Percentiles rank a stretch among this genome's conserved stretches.
Evolutionary conservation across 2,329 filamentous ascomycete species (phyloP).

Genomic region (Bipolaris sorokiniana): DNA sequence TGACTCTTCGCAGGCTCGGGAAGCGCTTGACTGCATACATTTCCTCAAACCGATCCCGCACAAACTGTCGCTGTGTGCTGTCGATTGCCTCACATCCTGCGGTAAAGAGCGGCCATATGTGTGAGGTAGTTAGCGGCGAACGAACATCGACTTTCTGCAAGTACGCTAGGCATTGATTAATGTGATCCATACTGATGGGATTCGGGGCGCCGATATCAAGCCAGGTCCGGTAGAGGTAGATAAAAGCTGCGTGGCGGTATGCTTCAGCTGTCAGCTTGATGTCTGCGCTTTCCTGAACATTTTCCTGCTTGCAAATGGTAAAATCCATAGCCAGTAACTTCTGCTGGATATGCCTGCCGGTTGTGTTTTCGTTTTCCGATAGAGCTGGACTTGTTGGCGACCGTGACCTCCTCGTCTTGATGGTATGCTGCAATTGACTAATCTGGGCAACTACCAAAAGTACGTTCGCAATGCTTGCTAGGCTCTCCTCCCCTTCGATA

Average conservation of each 20-base stretch:
- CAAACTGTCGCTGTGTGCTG: conserved; percentile 30
- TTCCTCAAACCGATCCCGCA: conserved; percentile 31
- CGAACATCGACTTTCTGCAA: conserved; percentile 24
- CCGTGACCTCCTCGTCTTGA: conserved; percentile 20
- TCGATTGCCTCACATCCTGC: conserved; percentile 40
- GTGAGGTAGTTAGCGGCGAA: conserved; percentile 36
- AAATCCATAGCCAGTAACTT: conserved; percentile 28
- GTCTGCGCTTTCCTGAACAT: conserved; percentile 10
- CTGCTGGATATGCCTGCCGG: conserved; percentile 29
- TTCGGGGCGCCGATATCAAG: conserved; percentile 40
- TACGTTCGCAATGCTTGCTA: conserved; percentile 35
- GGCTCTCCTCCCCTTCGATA: conserved; percentile 30
- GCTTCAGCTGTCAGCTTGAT: conserved; percentile 36
- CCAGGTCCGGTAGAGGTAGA: conserved; percentile 45
- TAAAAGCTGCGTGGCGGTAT: conserved; percentile 43
- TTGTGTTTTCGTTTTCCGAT: conserved; percentile 26
- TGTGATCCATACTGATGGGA: conserved; percentile 37
- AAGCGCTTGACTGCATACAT: conserved; percentile 36
- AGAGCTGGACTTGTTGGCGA: conserved; percentile 10
- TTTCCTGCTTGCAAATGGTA: background rate
- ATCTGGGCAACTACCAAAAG: conserved; percentile 36
- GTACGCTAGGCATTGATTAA: conserved; percentile 29
- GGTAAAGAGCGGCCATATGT: conserved; percentile 43
- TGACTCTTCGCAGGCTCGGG: conserved; percentile 32
- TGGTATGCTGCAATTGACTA: conserved; percentile 32